Evolutionary conservation across 1,284 basidiomycete species (phyloP), one percentile per base, ranked within the genome.

Genomic region (Meira nashicola): DNA sequence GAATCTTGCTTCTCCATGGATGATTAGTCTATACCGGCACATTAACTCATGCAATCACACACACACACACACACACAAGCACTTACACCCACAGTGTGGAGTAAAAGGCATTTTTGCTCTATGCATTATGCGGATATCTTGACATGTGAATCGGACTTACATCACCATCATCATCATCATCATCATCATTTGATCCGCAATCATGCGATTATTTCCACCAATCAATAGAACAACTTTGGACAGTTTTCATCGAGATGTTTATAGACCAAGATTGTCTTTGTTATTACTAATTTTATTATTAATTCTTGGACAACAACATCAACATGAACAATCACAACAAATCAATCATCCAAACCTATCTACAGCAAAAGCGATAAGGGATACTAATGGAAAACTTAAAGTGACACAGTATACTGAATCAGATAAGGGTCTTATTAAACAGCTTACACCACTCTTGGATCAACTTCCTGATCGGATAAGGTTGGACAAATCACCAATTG

Each of bases 181-280:
- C 43, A 17, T 44, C 43, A 25, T 8, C 43, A 9, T 9, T 25
- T 17, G 17, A 9, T 2, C 9, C 17, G 9, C 43, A 44, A 44
- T 25, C 17, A 50, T 50, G 48, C 14, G 23, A 4, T 15, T 50
- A 23, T 38, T 50, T 39, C 51, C 33, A 40, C 23, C 14, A 8
- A 39, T 54, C 38, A 43, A 17, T 11, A 39, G 17, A 9, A 12
- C 64, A 15, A 68, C 64, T 23, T 39, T 70, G 19, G 68, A 70
- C 25, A 57, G 59, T 38, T 70, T 70, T 38, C 66, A 66, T 17
- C 59, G 54, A 17, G 60, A 63, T 47, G 57, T 70, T 55, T 69
- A 67, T 40, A 54, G 68, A 43, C 68, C 68, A 40, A 53, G 68
- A 17, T 63, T 70, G 37, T 59, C 65, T 40, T 59, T 70, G 7